Conservation (phyloP, 2,329 filamentous ascomycete species). For the Simplicillium aogashimaense region DNA sequence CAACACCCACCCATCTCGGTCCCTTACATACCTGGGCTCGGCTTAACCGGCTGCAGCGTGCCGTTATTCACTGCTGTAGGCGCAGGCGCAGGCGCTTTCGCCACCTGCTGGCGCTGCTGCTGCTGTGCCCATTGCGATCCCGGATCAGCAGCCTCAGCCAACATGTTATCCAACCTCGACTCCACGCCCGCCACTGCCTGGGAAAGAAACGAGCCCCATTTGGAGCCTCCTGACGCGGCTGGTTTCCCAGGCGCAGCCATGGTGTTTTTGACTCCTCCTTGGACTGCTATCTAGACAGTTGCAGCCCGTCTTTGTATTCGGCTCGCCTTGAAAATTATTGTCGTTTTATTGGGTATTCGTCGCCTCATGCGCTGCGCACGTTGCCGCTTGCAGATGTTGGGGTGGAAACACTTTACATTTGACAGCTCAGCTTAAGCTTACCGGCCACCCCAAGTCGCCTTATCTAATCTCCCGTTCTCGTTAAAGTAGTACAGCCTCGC, state of each 20-base stretch:
- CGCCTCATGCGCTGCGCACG: no score
- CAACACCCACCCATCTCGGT: no score
- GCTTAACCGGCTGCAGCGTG: slow-evolving; percentile 17
- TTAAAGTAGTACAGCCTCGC: no score
- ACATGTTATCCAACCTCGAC: slow-evolving; percentile 81
- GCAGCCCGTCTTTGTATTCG: background rate
- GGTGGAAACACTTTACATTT: no score
- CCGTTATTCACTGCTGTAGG: slow-evolving; percentile 19
- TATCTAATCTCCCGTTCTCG: no score
- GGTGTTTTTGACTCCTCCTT: slow-evolving; percentile 3
- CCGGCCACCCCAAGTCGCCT: no score
- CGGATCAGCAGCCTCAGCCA: slow-evolving; percentile 63
- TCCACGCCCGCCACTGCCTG: slow-evolving; percentile 91
- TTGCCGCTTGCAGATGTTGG: no score
- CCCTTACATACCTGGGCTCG: slow-evolving; percentile 20
- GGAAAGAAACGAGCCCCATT: slow-evolving; percentile 75
- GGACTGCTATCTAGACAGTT: slow-evolving; percentile 3
- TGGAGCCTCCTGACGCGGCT: slow-evolving; percentile 27
- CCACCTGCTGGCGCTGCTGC: slow-evolving; percentile 10
- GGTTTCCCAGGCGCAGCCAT: slow-evolving; percentile 40
- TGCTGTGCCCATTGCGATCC: slow-evolving; percentile 21
- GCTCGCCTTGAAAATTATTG: background rate
- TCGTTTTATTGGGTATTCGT: no score
- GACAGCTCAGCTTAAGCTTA: no score
- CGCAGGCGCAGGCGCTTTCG: slow-evolving; percentile 14